Evolutionary conservation across 176 grass and related monocot species (phyloP).

Genomic region (Saccharum officinarum): DNA sequence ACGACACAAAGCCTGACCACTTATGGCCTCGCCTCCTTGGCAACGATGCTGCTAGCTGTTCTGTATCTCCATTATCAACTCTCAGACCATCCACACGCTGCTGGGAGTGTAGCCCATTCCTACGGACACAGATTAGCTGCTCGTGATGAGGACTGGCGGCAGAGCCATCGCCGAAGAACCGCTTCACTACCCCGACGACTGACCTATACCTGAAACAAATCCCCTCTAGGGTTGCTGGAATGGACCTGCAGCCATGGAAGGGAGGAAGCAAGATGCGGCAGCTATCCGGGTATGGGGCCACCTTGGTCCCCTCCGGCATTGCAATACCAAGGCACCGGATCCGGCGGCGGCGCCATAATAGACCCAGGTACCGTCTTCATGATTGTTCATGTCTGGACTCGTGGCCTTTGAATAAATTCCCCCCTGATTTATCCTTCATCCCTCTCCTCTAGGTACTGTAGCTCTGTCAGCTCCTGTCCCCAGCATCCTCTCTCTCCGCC

Average conservation of each 20-base stretch:
- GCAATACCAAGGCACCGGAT: neutral
- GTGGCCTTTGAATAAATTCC: neutral
- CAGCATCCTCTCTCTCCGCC: neutral
- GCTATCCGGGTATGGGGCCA: too few relatives aligned
- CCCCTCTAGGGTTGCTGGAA: neutral
- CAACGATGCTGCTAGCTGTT: neutral
- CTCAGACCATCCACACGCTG: neutral
- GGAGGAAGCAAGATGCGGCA: too few relatives aligned
- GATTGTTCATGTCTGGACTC: neutral
- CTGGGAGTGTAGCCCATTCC: neutral
- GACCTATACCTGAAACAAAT: neutral
- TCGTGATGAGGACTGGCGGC: neutral
- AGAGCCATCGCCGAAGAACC: neutral
- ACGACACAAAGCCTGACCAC: neutral
- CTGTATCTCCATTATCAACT: neutral
- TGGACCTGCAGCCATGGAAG: neutral
- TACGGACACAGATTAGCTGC: neutral
- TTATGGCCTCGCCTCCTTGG: neutral
- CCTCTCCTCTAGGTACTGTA: neutral
- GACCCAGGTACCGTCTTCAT: neutral
- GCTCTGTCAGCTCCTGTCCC: neutral
- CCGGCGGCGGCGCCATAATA: neutral
- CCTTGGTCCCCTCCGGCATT: neutral
- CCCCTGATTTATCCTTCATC: neutral
- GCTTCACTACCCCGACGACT: neutral